phyloP scores from a whole-genome alignment of 208 protist genomes.

The Acanthamoeba quina region DNA sequence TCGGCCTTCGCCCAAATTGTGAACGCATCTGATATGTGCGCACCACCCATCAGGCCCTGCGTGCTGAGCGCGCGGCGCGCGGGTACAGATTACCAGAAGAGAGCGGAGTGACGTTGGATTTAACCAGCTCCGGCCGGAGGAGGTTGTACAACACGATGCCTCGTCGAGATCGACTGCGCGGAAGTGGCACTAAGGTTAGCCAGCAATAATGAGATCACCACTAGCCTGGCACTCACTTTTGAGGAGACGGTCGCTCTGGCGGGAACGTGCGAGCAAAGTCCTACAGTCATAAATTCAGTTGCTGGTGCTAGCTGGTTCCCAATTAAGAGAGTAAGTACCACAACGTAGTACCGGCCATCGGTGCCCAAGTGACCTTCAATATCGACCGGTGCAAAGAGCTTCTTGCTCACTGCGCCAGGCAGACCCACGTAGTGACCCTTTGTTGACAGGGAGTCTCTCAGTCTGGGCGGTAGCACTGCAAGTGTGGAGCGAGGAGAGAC shows the following conservation, averaged over 20 bases:
- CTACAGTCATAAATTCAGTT: too few relatives aligned
- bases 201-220: too few relatives aligned
- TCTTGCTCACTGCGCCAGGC: neutral
- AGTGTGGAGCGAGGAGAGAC: too few relatives aligned
- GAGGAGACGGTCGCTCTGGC: slow-evolving; percentile 31
- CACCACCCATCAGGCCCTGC: too few relatives aligned
- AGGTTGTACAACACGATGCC: slow-evolving; percentile 58
- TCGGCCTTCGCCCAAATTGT: slow-evolving; percentile 55
- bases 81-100: slow-evolving; percentile 39
- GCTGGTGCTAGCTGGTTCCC: too few relatives aligned
- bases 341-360: slow-evolving; percentile 63
- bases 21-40: slow-evolving; percentile 70
- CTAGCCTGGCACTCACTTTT: neutral
- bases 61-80: too few relatives aligned
- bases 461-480: too few relatives aligned
- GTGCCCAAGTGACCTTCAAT: slow-evolving; percentile 55
- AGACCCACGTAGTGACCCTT: slow-evolving; percentile 42
- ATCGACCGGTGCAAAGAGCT: slow-evolving; percentile 52
- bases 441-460: neutral
- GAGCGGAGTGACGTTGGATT: neutral
- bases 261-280: too few relatives aligned
- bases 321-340: too few relatives aligned
- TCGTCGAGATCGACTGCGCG: neutral
- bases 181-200: neutral
- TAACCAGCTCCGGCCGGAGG: slow-evolving; percentile 35